Evolutionary conservation across 2,329 filamentous ascomycete species (phyloP).

Genomic region (Fusarium sp.): DNA sequence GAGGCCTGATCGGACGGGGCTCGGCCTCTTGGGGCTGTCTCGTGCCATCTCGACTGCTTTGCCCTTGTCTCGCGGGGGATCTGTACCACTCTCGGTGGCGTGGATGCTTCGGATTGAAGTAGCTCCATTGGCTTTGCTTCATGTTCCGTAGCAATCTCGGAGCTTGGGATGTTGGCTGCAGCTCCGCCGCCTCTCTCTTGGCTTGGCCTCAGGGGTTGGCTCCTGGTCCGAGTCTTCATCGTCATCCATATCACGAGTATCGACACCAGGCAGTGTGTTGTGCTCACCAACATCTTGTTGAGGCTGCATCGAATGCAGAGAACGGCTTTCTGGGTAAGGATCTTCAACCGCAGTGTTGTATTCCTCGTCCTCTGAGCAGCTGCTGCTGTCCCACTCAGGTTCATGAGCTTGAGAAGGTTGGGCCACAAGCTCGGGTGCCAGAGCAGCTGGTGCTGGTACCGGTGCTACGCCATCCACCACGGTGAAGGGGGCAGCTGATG

Average conservation of each 20-base stretch:
- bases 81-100: slow-evolving; percentile 28
- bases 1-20: slow-evolving; percentile 16
- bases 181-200: slow-evolving; percentile 23
- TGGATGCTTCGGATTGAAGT: slow-evolving; percentile 9
- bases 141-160: not conserved
- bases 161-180: not conserved
- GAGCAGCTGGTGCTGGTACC: not conserved
- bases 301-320: not conserved
- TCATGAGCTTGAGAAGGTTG: not conserved
- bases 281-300: slow-evolving; percentile 12
- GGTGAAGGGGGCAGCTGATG: not conserved
- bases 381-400: not conserved
- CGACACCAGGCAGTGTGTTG: slow-evolving; percentile 5
- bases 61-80: slow-evolving; percentile 35
- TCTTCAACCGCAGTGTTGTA: not conserved
- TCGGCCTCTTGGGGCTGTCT: slow-evolving; percentile 26
- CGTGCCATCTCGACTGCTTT: slow-evolving; percentile 16
- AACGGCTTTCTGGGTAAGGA: not conserved
- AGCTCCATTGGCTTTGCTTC: slow-evolving; percentile 15
- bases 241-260: slow-evolving; percentile 26
- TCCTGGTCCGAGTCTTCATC: slow-evolving; percentile 13
- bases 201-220: slow-evolving; percentile 3
- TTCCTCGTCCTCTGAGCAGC: slow-evolving; percentile 10
- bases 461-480: not conserved
- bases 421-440: not conserved